Evolutionary conservation across 2,329 filamentous ascomycete species (phyloP).

Genomic region (Beauveria bassiana): DNA sequence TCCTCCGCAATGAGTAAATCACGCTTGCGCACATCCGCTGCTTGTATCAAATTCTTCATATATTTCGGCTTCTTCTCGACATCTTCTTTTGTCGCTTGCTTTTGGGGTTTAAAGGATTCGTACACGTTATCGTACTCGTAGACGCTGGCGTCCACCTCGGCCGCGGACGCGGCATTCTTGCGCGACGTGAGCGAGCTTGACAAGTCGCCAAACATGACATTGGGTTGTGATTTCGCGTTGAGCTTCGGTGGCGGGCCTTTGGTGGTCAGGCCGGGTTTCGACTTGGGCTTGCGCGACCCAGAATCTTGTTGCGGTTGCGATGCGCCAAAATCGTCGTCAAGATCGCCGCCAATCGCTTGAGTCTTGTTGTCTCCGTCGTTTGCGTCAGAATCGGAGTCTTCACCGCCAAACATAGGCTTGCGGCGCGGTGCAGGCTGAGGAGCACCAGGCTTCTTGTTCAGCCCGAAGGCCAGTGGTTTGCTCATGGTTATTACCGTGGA

Average conservation of each 20-base stretch:
- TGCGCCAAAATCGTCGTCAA: slow-evolving; percentile 36
- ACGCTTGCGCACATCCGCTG: slow-evolving; percentile 68
- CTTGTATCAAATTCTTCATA: slow-evolving; percentile 65
- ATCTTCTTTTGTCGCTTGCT: slow-evolving; percentile 46
- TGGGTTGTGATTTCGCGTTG: slow-evolving; percentile 33
- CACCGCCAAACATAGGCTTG: slow-evolving; percentile 52
- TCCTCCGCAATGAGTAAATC: slow-evolving; percentile 73
- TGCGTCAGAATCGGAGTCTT: slow-evolving; percentile 41
- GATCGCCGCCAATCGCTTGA: slow-evolving; percentile 56
- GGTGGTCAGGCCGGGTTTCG: slow-evolving; percentile 25
- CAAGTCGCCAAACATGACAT: slow-evolving; percentile 53
- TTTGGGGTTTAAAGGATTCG: slow-evolving; percentile 64
- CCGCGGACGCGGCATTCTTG: slow-evolving; percentile 56
- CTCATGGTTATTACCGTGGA: slow-evolving; percentile 27
- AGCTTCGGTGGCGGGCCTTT: slow-evolving; percentile 34
- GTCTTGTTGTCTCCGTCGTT: slow-evolving; percentile 33
- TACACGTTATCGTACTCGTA: slow-evolving; percentile 84
- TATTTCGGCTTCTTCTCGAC: slow-evolving; percentile 65
- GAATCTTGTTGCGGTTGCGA: slow-evolving; percentile 5
- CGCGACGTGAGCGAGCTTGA: slow-evolving; percentile 57
- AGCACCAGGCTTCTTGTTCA: slow-evolving; percentile 52
- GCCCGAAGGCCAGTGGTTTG: slow-evolving; percentile 45
- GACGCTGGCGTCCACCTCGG: slow-evolving; percentile 62
- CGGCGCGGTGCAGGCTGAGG: slow-evolving; percentile 43
- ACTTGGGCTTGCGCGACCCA: slow-evolving; percentile 23